Percentiles rank a stretch among this genome's conserved stretches.
phyloP scores from a whole-genome alignment of 257 asterid species.

The Capsicum baccatum region DNA sequence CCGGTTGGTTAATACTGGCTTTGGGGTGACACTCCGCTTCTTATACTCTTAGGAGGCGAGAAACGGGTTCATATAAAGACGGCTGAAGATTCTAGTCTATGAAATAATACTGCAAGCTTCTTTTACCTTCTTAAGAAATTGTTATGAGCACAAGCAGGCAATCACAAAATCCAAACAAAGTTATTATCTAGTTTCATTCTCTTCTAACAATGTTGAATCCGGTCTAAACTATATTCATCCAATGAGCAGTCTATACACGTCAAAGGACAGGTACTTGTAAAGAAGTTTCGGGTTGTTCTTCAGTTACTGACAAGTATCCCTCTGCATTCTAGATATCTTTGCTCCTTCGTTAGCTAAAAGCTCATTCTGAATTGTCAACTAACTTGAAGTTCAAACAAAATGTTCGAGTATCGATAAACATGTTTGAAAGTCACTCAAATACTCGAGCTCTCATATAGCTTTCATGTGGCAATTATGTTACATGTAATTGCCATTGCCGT shows the following conservation, averaged over 20 bases:
- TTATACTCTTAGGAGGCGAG: no score
- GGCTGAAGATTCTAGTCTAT: neutral
- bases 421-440: neutral
- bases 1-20: no score
- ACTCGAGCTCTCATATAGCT: neutral
- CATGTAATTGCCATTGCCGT: slow-evolving; percentile 1
- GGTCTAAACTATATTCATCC: slow-evolving; percentile 17
- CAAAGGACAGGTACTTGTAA: neutral
- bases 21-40: no score
- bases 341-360: neutral
- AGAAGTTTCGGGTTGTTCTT: slow-evolving; percentile 10
- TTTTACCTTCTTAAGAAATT: slow-evolving; percentile 11
- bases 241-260: neutral
- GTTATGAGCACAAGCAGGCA: neutral
- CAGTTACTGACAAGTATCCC: neutral
- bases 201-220: neutral
- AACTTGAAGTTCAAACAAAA: neutral
- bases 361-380: neutral
- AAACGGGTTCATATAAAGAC: neutral
- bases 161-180: neutral
- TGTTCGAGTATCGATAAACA: neutral
- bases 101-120: slow-evolving; percentile 6
- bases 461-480: neutral
- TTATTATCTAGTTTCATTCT: neutral
- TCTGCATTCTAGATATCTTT: neutral